These are phyloP conservation scores for Phytophthora lateralis DNA, from an alignment of 352 stramenopile species.

Conservation along the genomic window DNA sequence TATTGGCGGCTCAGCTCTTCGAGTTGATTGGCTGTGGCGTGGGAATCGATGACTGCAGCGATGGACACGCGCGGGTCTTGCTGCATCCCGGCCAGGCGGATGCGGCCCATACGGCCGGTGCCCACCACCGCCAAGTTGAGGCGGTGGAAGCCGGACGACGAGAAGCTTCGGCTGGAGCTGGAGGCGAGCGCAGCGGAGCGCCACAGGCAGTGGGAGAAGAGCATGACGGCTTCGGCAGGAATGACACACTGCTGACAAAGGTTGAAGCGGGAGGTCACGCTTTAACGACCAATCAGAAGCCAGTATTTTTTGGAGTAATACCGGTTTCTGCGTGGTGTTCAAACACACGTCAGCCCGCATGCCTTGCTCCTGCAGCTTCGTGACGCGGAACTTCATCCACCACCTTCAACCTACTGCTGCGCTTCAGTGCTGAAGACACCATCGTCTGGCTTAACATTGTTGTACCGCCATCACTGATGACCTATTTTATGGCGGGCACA, in stretches of 20 bases:
- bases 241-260: constrained; percentile 10
- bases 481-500: no score
- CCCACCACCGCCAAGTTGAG: constrained; percentile 71
- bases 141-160: constrained; percentile 14
- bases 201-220: constrained; percentile 22
- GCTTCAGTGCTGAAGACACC: neutral
- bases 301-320: neutral
- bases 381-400: neutral
- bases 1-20: constrained; percentile 49
- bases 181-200: constrained; percentile 8
- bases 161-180: constrained; percentile 11
- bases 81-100: constrained; percentile 68
- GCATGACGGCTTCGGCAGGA: constrained; percentile 9
- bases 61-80: constrained; percentile 56
- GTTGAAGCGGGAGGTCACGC: constrained; percentile 15
- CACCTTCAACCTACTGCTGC: neutral
- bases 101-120: constrained; percentile 77
- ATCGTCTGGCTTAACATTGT: neutral
- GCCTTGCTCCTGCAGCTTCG: neutral
- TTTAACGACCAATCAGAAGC: constrained; percentile 4
- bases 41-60: constrained; percentile 68
- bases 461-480: no score
- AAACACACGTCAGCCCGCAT: constrained; percentile 3
- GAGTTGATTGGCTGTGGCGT: constrained; percentile 17
- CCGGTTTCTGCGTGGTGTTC: constrained; percentile 3